These are phyloP conservation scores for Pythium phragmiticola DNA, from an alignment of 352 stramenopile genomes.

Conservation along the genomic window DNA sequence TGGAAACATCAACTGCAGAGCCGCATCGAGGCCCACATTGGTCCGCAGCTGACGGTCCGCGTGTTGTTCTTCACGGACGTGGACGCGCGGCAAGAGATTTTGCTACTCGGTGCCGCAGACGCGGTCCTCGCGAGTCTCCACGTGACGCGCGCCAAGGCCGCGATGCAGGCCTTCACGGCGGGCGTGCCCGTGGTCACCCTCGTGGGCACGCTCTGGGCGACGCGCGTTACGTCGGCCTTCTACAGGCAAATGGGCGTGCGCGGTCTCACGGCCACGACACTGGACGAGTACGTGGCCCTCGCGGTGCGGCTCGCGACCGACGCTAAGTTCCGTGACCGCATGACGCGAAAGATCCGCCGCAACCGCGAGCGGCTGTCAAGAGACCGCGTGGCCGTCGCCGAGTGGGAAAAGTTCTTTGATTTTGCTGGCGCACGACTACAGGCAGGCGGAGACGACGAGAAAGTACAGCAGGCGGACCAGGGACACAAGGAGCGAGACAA, in stretches of 20 bases:
- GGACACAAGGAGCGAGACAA: background rate
- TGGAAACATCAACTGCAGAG: slow-evolving; percentile 51
- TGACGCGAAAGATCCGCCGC: slow-evolving; percentile 43
- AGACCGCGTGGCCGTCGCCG: slow-evolving; percentile 41
- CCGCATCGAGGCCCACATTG: slow-evolving; percentile 39
- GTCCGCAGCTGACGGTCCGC: slow-evolving; percentile 25
- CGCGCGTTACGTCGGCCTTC: slow-evolving; percentile 59
- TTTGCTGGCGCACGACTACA: slow-evolving; percentile 9
- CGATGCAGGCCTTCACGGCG: slow-evolving; percentile 57
- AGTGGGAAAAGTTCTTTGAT: slow-evolving; percentile 77
- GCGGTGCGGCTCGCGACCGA: slow-evolving; percentile 53
- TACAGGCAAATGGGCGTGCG: slow-evolving; percentile 66
- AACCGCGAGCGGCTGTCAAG: slow-evolving; percentile 43
- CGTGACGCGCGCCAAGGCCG: slow-evolving; percentile 43
- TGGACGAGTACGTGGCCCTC: slow-evolving; percentile 55
- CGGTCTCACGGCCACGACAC: slow-evolving; percentile 43
- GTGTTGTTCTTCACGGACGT: slow-evolving; percentile 66
- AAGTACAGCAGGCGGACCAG: background rate
- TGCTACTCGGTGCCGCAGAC: slow-evolving; percentile 53
- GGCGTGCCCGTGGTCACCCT: slow-evolving; percentile 69
- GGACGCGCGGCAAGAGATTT: slow-evolving; percentile 49
- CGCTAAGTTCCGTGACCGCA: slow-evolving; percentile 38
- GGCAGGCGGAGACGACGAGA: background rate
- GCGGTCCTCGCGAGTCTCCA: slow-evolving; percentile 60
- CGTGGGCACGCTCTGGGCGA: slow-evolving; percentile 53